Evolutionary conservation across 495 filamentous ascomycete genomes (phyloP), one percentile per base, ranked within the genome.

Genomic region (Hypoxylon subgilvum): DNA sequence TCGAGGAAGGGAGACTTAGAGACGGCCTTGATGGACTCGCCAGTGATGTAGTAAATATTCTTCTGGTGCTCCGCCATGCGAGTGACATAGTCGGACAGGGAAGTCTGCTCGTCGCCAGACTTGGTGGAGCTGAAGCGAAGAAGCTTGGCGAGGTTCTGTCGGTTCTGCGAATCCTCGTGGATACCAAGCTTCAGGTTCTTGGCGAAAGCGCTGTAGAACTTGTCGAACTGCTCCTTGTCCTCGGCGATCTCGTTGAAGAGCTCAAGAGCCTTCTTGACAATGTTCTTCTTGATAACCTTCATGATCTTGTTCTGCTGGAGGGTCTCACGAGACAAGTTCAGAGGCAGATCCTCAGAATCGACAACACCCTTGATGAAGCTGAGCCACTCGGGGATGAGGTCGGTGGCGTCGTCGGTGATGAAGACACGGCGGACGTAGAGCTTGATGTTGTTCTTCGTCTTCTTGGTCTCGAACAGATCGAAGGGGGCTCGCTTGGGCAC

Each of bases 371-470:
- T 97, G 84, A 98, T 76, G 81, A 98, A 98, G 81, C 90, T 84
- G 71, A 98, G 88, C 94, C 94, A 98, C 83, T 98, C 94, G 57
- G 94, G 94, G 65, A 98, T 95, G 79, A 98, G 87, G 74, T 98
- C 94, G 69, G 93, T 97, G 62, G 92, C 92, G 80, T 98, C 94
- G 67, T 98, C 94, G 50, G 94, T 98, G 84, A 98, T 98, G 87
- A 98, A 98, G 77, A 98, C 94, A 76, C 94, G 95, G 76, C 94
- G 94, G 67, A 98, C 94, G 79, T 98, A 98, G 69, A 98, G 87
- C 85, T 98, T 98, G 85, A 98, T 97, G 88, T 98, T 98, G 86
- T 97, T 97, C 91, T 98, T 98, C 72, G 92, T 96, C 87, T 96
- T 95, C 89, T 98, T 98, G 65, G 95, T 96, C 87, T 98, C 94